Percentiles rank a stretch among this genome's conserved stretches.
These are phyloP conservation scores for Solanum ahanhuiri DNA, from an alignment of 257 asterid species.

Conservation along the genomic window DNA sequence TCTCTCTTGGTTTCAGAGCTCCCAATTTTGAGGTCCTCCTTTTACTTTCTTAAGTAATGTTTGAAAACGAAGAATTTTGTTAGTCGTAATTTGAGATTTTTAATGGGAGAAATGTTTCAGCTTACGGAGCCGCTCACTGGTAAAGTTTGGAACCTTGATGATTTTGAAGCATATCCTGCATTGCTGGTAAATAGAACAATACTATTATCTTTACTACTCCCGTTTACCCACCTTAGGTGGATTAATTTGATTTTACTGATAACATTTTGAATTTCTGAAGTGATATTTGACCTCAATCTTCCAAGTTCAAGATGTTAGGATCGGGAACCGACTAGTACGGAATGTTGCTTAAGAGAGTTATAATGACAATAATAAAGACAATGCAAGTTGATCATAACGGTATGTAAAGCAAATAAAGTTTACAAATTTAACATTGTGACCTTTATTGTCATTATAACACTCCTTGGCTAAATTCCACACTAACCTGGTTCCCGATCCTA, in stretches of 20 bases:
- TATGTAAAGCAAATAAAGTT: neutral
- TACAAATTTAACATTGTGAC: neutral
- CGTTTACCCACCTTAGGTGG: no score
- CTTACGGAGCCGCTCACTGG: slow-evolving; percentile 88
- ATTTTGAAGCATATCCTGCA: slow-evolving; percentile 74
- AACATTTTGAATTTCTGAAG: no score
- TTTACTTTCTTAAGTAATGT: neutral
- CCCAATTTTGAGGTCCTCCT: slow-evolving; percentile 62
- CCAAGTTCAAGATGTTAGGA: neutral
- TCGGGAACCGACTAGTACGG: neutral
- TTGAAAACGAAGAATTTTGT: neutral
- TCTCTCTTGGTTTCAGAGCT: slow-evolving; percentile 66
- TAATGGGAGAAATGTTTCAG: slow-evolving; percentile 22
- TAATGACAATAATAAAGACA: neutral
- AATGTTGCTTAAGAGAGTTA: neutral
- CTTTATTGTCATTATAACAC: neutral
- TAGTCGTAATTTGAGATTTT: neutral
- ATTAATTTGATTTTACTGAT: no score
- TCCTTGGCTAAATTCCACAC: neutral
- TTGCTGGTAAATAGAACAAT: slow-evolving; percentile 40
- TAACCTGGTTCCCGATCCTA: neutral
- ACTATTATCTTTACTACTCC: neutral
- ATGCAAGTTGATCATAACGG: neutral
- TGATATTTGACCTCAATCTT: no score
- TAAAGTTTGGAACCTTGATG: slow-evolving; percentile 66